A percentile compares a stretch with the other conserved stretches of the same genome.
Conservation (phyloP, 2,329 filamentous ascomycete species). For the Cytospora schulzeri region DNA sequence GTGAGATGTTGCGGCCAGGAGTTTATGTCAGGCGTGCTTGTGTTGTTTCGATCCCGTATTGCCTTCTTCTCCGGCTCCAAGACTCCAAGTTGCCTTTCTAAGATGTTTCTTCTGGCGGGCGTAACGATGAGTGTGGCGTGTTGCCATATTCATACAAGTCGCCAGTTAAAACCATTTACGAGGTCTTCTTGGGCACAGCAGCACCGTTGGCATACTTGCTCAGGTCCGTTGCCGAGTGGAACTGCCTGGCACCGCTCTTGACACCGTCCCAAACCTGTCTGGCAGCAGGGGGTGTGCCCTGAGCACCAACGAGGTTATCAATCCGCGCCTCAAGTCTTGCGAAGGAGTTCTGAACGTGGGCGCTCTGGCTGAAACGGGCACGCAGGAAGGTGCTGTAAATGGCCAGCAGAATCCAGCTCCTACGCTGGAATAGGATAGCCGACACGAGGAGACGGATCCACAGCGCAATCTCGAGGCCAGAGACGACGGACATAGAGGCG, state of each 20-base stretch:
- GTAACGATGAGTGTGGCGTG: neutral
- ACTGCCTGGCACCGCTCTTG: slow-evolving; percentile 74
- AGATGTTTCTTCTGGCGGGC: neutral
- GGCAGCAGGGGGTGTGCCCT: slow-evolving; percentile 80
- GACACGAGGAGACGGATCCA: slow-evolving; percentile 82
- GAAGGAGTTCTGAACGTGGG: slow-evolving; percentile 86
- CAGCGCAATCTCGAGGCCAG: slow-evolving; percentile 82
- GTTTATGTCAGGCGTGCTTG: neutral
- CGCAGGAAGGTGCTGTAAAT: slow-evolving; percentile 93
- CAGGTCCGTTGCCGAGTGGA: slow-evolving; percentile 77
- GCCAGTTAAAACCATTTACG: slow-evolving; percentile 42
- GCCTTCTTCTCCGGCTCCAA: neutral
- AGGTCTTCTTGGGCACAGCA: slow-evolving; percentile 66
- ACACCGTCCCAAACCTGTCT: slow-evolving; percentile 78
- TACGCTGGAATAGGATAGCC: slow-evolving; percentile 83
- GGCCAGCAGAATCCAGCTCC: slow-evolving; percentile 83
- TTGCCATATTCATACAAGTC: neutral
- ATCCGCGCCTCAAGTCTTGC: slow-evolving; percentile 71
- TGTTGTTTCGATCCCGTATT: neutral
- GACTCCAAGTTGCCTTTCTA: neutral
- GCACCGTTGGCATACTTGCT: slow-evolving; percentile 68
- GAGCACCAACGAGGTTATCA: slow-evolving; percentile 81
- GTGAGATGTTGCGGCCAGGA: neutral
- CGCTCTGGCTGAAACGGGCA: slow-evolving; percentile 85
- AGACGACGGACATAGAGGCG: slow-evolving; percentile 89